phyloP scores from a whole-genome alignment of 208 protist genomes.

The Acanthamoeba healyi region DNA sequence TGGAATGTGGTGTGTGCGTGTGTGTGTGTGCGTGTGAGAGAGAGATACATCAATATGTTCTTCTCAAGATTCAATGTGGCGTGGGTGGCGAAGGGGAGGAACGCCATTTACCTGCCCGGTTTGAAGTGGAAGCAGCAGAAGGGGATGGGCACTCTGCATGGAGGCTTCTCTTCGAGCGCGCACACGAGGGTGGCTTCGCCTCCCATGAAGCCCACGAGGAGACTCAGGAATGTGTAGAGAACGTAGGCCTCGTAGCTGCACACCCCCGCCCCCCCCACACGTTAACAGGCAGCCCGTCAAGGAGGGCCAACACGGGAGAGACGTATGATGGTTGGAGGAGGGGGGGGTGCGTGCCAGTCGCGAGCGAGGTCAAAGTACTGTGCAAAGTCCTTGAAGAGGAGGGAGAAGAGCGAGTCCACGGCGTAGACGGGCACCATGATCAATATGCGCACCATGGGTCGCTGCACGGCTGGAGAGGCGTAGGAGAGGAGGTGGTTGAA shows the following conservation, averaged over 20 bases:
- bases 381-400: constrained; percentile 77
- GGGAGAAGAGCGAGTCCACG: constrained; percentile 37
- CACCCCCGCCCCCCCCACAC: neutral
- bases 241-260: constrained; percentile 95
- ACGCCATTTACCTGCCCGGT: neutral
- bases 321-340: too few species aligned
- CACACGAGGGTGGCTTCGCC: constrained; percentile 91
- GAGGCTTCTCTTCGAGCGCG: constrained; percentile 75
- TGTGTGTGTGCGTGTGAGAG: constrained; percentile 70
- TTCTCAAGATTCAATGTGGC: neutral
- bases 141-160: constrained; percentile 88
- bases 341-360: constrained; percentile 78
- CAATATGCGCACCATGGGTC: constrained; percentile 94
- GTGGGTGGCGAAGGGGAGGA: neutral
- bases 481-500: constrained; percentile 90
- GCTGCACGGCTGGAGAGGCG: constrained; percentile 92
- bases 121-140: constrained; percentile 88
- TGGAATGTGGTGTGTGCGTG: too few species aligned
- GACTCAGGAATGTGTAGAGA: constrained; percentile 95
- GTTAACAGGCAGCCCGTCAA: too few species aligned
- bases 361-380: constrained; percentile 94
- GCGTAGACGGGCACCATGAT: constrained; percentile 93
- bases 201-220: constrained; percentile 93
- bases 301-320: too few species aligned
- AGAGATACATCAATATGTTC: neutral